Percentiles rank a stretch among this genome's conserved stretches.
These are phyloP conservation scores for Neurospora sp. DNA, from an alignment of 495 filamentous ascomycete genomes.

Conservation along the genomic window DNA sequence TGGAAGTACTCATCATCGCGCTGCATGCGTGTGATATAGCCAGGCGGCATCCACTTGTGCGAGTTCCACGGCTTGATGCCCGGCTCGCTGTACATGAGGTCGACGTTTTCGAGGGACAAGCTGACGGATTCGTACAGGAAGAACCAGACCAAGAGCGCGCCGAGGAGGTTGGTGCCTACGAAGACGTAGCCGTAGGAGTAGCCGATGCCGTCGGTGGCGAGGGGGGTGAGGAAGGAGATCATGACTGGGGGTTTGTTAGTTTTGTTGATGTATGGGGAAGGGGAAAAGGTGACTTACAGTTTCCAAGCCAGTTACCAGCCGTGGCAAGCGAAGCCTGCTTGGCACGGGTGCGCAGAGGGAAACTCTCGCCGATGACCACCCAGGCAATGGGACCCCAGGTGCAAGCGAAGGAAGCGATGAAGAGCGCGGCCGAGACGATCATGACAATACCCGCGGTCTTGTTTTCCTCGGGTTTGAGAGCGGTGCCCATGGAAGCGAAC, in stretches of 20 bases:
- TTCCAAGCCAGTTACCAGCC: slow-evolving; percentile 71
- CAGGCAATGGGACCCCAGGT: slow-evolving; percentile 79
- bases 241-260: slow-evolving; percentile 35
- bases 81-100: slow-evolving; percentile 61
- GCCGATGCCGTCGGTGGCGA: slow-evolving; percentile 57
- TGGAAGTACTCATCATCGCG: slow-evolving; percentile 15
- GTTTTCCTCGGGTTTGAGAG: slow-evolving; percentile 39
- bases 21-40: slow-evolving; percentile 20
- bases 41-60: slow-evolving; percentile 47
- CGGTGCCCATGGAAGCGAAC: slow-evolving; percentile 51
- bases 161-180: slow-evolving; percentile 56
- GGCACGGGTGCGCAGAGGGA: slow-evolving; percentile 62
- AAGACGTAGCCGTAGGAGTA: slow-evolving; percentile 77
- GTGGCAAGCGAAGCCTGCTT: slow-evolving; percentile 63
- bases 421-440: slow-evolving; percentile 71
- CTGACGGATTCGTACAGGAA: slow-evolving; percentile 66
- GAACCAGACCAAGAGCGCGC: slow-evolving; percentile 60
- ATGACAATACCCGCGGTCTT: slow-evolving; percentile 50
- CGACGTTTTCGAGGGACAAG: slow-evolving; percentile 60
- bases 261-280: neutral
- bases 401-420: slow-evolving; percentile 47
- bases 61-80: slow-evolving; percentile 59
- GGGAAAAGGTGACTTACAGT: slow-evolving; percentile 32
- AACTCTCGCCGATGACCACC: slow-evolving; percentile 67
- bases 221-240: slow-evolving; percentile 75